Evolutionary conservation across 164 flowering plant species (phyloP), one percentile per base, ranked within the genome.

Genomic region (Tetrastigma voinierianum): DNA sequence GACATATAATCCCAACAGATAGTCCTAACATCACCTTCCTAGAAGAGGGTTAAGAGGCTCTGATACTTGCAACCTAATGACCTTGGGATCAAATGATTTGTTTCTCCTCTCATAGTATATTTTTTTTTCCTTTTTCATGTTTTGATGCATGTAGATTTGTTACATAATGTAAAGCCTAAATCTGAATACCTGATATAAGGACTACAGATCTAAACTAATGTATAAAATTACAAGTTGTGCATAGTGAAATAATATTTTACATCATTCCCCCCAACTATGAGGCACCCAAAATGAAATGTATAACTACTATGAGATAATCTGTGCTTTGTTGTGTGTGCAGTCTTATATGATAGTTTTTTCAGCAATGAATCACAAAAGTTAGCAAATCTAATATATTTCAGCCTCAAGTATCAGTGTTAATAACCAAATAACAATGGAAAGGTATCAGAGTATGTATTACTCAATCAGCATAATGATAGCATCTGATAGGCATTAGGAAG

Each of bases 1-100:
- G 91, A 89, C 55, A 65, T 72, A 17, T 72, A 17, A 82, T 84
- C 51, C 84, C 85, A n/a, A 47, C 46, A 44, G 87, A 78, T 18
- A 80, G 80, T 75, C 80, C 86, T 24, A 82, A 80, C 65, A 73
- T 79, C 20, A 56, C 60, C 46, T 45, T 4, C 21, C 46, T 82
- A 4, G 74, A 78, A 16, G 70, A 62, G 64, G 75, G 79, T 55
- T 73, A 45, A 69, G 77, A 72, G 66, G 72, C 66, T 20, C 62
- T 32, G 81, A 81, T n/a, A 80, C 87, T 59, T 15, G 55, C 70
- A 74, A 84, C 85, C 70, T 90, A 46, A 76, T 79, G 17, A 61
- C 64, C 61, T 17, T 80, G 81, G 78, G 57, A 68, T 72, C 46
- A 81, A 74, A 59, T 78, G 75, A 76, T 32, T 13, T 46, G 0